Base-by-base conservation (phyloP, 805 yeast genomes). In the Torulaspora indica region DNA sequence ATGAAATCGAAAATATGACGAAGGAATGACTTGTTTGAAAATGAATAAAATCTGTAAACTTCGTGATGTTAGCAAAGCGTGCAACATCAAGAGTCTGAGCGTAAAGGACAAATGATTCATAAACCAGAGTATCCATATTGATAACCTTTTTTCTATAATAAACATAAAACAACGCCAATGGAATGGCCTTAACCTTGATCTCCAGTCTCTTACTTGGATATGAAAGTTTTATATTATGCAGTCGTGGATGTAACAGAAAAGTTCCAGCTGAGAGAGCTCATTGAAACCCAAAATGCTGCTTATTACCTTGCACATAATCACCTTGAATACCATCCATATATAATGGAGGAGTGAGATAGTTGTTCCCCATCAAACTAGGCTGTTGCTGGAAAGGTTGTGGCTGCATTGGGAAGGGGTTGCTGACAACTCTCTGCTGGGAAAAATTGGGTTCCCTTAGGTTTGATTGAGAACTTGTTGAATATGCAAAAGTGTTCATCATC, bases 341-440 rank as follows among this genome's bases (percentile, higher is more conserved):
- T 45, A 41, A 36, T 34, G 43, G 39, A 9, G 42, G 33, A 6
- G 51, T 43, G 18, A 44, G 28, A 32, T 43, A 47, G 22, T 33
- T 38, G 29, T 41, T 43, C 6, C 24, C 42, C 49, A 45, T 45
- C 32, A 43, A 38, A n/a, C 28, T 40, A 12, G 40, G 45, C 9
- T 41, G 51, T 27, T 47, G 47, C 30, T 38, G 45, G 32, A 35
- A 23, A 25, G 46, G 24, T 18, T 47, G 48, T 31, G 45, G 51
- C 22, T 47, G 51, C 18, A 42, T 27, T 17, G 53, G 53, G 36
- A 40, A 53, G n/a, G 59, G 57, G 40, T 53, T 53, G 37, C 57
- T 52, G 12, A 52, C 43, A 17, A 53, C 44, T 50, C 59, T 52
- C 22, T 47, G 51, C 42, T 47, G 51, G 29, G 51, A 38, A 33